Percentiles rank a stretch among this genome's conserved stretches.
These are phyloP conservation scores for Fomitiporia mediterranea DNA, from an alignment of 1,284 basidiomycete species.

Conservation along the genomic window DNA sequence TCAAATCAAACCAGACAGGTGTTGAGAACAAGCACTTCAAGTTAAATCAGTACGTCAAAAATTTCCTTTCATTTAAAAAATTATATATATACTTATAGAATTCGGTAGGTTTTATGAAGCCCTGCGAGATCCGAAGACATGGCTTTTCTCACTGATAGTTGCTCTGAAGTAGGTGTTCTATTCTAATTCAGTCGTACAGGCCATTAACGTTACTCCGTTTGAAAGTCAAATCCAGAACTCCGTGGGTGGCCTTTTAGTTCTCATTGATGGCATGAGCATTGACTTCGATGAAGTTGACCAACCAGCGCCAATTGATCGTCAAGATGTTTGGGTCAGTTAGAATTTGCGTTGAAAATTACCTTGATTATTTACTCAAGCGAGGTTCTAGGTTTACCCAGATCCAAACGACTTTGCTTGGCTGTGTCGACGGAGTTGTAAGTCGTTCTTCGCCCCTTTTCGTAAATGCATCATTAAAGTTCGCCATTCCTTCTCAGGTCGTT, in stretches of 20 bases:
- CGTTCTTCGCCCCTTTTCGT: neutral
- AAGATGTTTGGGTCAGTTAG: conserved; percentile 27
- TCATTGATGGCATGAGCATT: neutral
- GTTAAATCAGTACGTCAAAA: conserved; percentile 25
- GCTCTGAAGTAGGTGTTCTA: conserved; percentile 12
- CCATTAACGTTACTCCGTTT: too few species aligned
- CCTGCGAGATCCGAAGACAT: conserved; percentile 23
- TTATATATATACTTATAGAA: neutral
- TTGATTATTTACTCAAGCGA: neutral
- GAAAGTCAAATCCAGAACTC: conserved; percentile 35
- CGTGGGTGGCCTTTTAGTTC: neutral
- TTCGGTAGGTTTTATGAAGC: conserved; percentile 16
- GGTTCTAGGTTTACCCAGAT: conserved; percentile 9
- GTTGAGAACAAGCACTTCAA: conserved; percentile 30
- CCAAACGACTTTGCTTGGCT: conserved; percentile 24
- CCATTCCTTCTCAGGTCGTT: conserved; percentile 2
- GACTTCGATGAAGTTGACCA: conserved; percentile 30
- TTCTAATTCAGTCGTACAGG: too few species aligned
- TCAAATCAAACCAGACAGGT: conserved; percentile 26
- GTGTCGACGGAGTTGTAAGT: conserved; percentile 27
- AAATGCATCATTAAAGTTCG: neutral
- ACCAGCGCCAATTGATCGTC: conserved; percentile 33
- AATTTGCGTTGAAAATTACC: conserved; percentile 16
- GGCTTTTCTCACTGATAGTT: conserved; percentile 19
- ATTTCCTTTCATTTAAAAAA: neutral